Evolutionary conservation across 345 rosid genomes (phyloP).

Genomic region (Acer negundo): DNA sequence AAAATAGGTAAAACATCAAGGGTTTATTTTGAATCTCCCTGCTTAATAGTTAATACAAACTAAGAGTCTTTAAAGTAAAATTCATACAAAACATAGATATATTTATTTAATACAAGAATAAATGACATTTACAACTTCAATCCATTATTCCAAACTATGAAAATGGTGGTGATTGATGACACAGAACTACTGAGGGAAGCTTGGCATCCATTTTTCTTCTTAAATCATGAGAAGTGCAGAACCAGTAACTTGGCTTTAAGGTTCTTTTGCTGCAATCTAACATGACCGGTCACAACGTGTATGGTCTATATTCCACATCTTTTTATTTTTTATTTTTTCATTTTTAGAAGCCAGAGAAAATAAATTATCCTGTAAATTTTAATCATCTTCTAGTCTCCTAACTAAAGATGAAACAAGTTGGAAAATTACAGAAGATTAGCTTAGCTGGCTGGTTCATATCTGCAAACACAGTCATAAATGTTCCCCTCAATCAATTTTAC

Average conservation of each 20-base stretch:
- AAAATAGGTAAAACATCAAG: too few relatives aligned
- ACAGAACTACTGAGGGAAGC: neutral
- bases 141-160: neutral
- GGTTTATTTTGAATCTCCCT: too few relatives aligned
- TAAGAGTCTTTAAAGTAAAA: too few relatives aligned
- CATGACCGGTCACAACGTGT: too few relatives aligned
- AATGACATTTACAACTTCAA: neutral
- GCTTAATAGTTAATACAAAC: too few relatives aligned
- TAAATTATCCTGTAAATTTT: neutral
- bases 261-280: neutral
- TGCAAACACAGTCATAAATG: slow-evolving; percentile 91
- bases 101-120: too few relatives aligned
- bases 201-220: neutral
- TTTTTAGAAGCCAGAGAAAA: neutral
- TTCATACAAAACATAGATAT: too few relatives aligned
- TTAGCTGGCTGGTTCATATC: slow-evolving; percentile 65
- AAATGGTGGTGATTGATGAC: neutral
- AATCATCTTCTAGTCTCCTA: neutral
- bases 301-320: neutral
- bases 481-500: slow-evolving; percentile 82
- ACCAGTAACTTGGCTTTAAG: neutral
- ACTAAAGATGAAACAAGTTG: neutral
- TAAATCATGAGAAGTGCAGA: too few relatives aligned
- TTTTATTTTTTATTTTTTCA: neutral
- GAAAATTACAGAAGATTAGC: neutral